phyloP scores from a whole-genome alignment of 2,329 filamentous ascomycete species.

The Apiospora sp. region DNA sequence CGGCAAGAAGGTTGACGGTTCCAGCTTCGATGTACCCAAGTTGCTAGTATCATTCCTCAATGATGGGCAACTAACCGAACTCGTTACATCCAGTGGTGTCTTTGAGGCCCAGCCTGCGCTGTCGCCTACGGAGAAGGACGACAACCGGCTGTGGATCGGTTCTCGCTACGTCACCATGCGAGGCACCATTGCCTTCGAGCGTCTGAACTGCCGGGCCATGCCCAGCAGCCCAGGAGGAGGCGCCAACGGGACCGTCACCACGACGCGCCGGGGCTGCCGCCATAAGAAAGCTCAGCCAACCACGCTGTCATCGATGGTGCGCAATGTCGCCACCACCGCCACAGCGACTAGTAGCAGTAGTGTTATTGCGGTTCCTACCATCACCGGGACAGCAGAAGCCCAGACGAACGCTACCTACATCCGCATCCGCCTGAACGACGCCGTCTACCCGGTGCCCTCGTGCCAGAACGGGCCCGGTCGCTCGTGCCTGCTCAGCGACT shows the following conservation, averaged over 20 bases:
- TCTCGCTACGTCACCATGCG: conserved; percentile 68
- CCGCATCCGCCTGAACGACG: conserved; percentile 68
- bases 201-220: conserved; percentile 57
- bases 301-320: conserved; percentile 28
- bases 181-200: conserved; percentile 71
- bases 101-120: conserved; percentile 64
- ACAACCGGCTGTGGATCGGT: conserved; percentile 60
- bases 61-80: conserved; percentile 70
- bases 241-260: conserved; percentile 28
- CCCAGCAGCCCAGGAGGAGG: conserved; percentile 7
- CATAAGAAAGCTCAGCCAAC: conserved; percentile 19
- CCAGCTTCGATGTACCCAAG: conserved; percentile 58
- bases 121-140: conserved; percentile 53
- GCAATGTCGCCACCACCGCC: conserved; percentile 23
- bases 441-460: conserved; percentile 64
- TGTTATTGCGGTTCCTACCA: conserved; percentile 16
- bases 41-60: conserved; percentile 70
- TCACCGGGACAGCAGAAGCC: conserved; percentile 25
- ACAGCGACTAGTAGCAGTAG: conserved; percentile 27
- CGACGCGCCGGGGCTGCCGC: conserved; percentile 22
- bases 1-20: conserved; percentile 55
- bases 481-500: conserved; percentile 58
- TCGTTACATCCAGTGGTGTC: conserved; percentile 66
- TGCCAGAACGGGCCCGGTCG: conserved; percentile 64
- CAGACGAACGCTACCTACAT: conserved; percentile 53